Percentiles rank a stretch among this genome's conserved stretches.
phyloP scores from a whole-genome alignment of 2,329 filamentous ascomycete species.

The Penicillium freii region DNA sequence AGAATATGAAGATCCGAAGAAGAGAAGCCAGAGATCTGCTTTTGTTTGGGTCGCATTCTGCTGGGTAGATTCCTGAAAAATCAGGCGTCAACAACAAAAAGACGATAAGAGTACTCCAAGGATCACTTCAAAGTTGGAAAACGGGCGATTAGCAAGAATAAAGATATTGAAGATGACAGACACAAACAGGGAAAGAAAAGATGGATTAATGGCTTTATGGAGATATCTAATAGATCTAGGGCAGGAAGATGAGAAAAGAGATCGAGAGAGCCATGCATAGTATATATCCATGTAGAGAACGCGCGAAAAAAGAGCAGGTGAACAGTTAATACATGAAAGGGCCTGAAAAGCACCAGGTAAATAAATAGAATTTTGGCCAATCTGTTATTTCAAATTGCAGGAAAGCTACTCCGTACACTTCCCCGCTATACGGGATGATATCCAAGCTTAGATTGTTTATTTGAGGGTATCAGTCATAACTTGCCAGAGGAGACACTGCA shows the following conservation, averaged over 20 bases:
- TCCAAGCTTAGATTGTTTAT: neutral
- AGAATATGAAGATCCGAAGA: neutral
- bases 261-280: neutral
- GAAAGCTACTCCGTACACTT: neutral
- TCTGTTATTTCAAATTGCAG: neutral
- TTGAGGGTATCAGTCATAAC: constrained; percentile 14
- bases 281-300: no score
- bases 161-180: neutral
- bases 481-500: neutral
- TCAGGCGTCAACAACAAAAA: neutral
- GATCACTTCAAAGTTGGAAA: neutral
- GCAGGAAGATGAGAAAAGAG: neutral
- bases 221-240: neutral
- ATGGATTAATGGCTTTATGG: no score
- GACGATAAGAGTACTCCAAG: neutral
- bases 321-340: neutral
- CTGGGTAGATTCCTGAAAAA: neutral
- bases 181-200: neutral
- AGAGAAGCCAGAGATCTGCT: neutral
- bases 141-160: neutral
- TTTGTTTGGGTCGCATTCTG: constrained; percentile 6
- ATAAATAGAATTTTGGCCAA: neutral
- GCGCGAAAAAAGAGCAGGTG: neutral
- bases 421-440: neutral
- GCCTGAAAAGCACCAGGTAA: neutral